Percentiles rank a stretch among this genome's conserved stretches.
phyloP scores from a whole-genome alignment of 2,329 filamentous ascomycete genomes.

The Periglandula ipomoeae region DNA sequence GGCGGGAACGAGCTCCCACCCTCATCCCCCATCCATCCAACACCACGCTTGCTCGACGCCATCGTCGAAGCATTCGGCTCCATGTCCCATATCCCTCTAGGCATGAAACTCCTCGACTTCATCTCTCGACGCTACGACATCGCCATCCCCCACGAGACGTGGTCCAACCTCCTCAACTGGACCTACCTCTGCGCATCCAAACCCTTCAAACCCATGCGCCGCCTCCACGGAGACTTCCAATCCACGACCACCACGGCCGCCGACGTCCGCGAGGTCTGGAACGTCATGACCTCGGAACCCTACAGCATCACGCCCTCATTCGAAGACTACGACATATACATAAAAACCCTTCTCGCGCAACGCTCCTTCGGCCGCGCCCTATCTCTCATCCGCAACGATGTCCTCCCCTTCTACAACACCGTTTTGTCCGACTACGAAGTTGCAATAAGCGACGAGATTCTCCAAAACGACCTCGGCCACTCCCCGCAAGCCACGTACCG shows the following conservation, averaged over 20 bases:
- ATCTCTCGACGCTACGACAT: slow-evolving; percentile 52
- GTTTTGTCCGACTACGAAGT: slow-evolving; percentile 17
- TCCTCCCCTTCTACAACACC: slow-evolving; percentile 28
- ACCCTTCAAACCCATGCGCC: slow-evolving; percentile 27
- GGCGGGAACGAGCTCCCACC: slow-evolving; percentile 30
- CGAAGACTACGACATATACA: slow-evolving; percentile 40
- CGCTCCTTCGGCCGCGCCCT: slow-evolving; percentile 22
- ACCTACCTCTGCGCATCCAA: slow-evolving; percentile 46
- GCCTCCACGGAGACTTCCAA: slow-evolving; percentile 17
- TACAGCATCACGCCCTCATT: slow-evolving; percentile 49
- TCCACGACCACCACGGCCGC: slow-evolving; percentile 26
- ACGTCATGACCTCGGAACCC: slow-evolving; percentile 48
- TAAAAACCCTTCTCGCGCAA: slow-evolving; percentile 28
- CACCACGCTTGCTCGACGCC: slow-evolving; percentile 47
- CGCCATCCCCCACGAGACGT: slow-evolving; percentile 45
- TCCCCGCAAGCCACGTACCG: slow-evolving; percentile 13
- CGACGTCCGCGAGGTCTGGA: slow-evolving; percentile 45
- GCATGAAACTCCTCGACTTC: slow-evolving; percentile 50
- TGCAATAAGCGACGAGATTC: slow-evolving; percentile 23
- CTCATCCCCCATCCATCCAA: slow-evolving; percentile 50
- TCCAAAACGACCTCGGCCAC: slow-evolving; percentile 17
- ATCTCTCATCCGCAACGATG: slow-evolving; percentile 28
- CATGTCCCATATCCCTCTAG: slow-evolving; percentile 52
- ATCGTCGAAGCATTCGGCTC: slow-evolving; percentile 61
- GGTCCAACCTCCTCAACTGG: slow-evolving; percentile 61